Evolutionary conservation across 2,329 filamentous ascomycete species (phyloP), one percentile per base, ranked within the genome.

Genomic region (Seiridium cupressi): DNA sequence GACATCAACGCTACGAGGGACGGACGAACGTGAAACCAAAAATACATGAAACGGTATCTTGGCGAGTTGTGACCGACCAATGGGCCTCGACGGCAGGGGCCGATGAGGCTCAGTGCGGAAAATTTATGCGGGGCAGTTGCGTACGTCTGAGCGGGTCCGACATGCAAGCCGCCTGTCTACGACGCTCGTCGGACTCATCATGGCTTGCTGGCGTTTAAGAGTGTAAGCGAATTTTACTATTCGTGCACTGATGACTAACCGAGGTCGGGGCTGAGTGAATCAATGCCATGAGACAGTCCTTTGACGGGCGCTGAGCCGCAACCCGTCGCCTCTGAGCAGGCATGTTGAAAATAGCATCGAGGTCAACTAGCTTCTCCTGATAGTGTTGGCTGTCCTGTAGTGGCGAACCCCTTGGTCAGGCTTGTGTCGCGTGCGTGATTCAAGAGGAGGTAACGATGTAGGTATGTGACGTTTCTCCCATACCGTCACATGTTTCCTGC

Each of bases 11-110:
- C 36, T 10, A 9, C 34, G 4, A 26, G n/a, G 13, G 51, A 55
- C 51, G 31, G 51, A 55, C n/a, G 51, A 55, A 55, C 40, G 18
- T 55, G 51, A 44, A 55, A 55, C 51, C 36, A 55, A 55, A 44
- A 55, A 55, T 55, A 55, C 51, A 42, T 44, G 51, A 55, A 55
- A 55, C 51, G 36, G 51, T 53, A 10, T 53, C 49, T 53, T 53
- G 49, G 49, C 51, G 51, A 13, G n/a, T 11, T 32, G 51, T 55
- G 51, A 55, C 51, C 42, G 51, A 42, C 51, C 36, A 44, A 31
- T 55, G 51, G 51, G 8, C 51, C 40, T 34, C 31, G 51, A 13
- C 38, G 9, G 34, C 49, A 53, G 32, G 32, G 49, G 31, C 18
- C 38, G n/a, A 7, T 53, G 49, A 44, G 51, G 38, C 51, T 55